Evolutionary conservation across 2,329 filamentous ascomycete species (phyloP).

Genomic region (Microsporum ferrugineum): DNA sequence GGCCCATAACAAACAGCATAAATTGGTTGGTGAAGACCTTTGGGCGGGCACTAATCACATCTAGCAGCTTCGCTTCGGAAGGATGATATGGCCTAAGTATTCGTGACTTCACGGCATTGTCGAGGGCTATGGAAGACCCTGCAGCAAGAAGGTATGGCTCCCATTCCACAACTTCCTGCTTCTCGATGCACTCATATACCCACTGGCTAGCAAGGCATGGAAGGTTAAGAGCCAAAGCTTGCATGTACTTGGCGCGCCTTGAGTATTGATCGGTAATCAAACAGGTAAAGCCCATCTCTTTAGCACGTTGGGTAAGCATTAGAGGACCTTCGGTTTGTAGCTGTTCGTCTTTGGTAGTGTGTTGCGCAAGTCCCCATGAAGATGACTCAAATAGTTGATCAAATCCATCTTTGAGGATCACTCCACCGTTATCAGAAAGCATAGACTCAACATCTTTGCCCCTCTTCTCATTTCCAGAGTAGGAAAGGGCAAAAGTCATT

Average conservation of each 20-base stretch:
- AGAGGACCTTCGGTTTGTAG: constrained; percentile 26
- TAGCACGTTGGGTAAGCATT: constrained; percentile 43
- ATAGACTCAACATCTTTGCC: constrained; percentile 48
- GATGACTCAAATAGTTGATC: constrained; percentile 59
- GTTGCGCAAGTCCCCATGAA: constrained; percentile 12
- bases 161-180: constrained; percentile 58
- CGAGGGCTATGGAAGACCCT: constrained; percentile 65
- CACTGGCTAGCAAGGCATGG: constrained; percentile 77
- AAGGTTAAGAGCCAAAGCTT: constrained; percentile 78
- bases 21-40: constrained; percentile 53
- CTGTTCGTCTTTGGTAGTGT: background rate
- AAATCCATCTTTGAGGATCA: constrained; percentile 62
- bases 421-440: constrained; percentile 62
- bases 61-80: constrained; percentile 42
- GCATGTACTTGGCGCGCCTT: constrained; percentile 82
- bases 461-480: constrained; percentile 46
- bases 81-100: constrained; percentile 53
- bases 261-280: constrained; percentile 79
- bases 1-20: constrained; percentile 61
- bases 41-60: constrained; percentile 49
- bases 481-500: constrained; percentile 83
- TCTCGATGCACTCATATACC: constrained; percentile 60
- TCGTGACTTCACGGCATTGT: constrained; percentile 66
- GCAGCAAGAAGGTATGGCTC: constrained; percentile 72
- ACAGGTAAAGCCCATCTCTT: constrained; percentile 62